A percentile compares a stretch with the other conserved stretches of the same genome.
phyloP scores from a whole-genome alignment of 805 yeast genomes.

The Metschnikowia continentalis region DNA sequence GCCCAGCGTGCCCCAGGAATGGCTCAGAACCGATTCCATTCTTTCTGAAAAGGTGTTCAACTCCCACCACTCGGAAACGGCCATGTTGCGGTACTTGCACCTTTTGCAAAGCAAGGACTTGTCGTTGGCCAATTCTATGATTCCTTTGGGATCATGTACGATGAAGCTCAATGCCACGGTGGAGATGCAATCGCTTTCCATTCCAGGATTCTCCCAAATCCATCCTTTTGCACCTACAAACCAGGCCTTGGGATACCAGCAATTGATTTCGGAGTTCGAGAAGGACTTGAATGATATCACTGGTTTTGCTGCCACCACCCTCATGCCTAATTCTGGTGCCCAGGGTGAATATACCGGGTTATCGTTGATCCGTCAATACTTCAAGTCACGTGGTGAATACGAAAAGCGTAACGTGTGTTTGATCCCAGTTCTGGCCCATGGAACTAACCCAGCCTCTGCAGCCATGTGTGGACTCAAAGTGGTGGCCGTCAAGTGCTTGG shows the following conservation, averaged over 20 bases:
- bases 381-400: conserved; percentile 62
- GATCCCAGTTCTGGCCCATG: conserved; percentile 97
- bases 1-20: conserved; percentile 48
- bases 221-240: conserved; percentile 91
- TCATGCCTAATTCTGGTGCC: conserved; percentile 98
- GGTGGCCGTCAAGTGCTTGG: conserved; percentile 82
- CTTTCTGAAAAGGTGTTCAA: conserved; percentile 78
- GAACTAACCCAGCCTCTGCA: conserved; percentile 98
- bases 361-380: conserved; percentile 76
- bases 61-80: conserved; percentile 87
- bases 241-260: conserved; percentile 85
- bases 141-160: conserved; percentile 95
- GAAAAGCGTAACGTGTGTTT: conserved; percentile 76
- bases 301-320: conserved; percentile 84
- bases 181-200: conserved; percentile 88
- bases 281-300: conserved; percentile 86
- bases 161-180: conserved; percentile 96
- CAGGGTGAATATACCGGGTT: conserved; percentile 97
- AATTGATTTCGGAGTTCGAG: conserved; percentile 72
- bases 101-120: conserved; percentile 80
- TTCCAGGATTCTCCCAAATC: conserved; percentile 85
- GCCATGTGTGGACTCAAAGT: conserved; percentile 96
- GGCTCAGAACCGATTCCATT: conserved; percentile 54
- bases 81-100: conserved; percentile 88
- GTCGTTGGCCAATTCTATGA: conserved; percentile 94